Percentiles rank a stretch among this genome's conserved stretches.
Conservation (phyloP, 176 grass and related monocot genomes). For the Oryza rufipogon region DNA sequence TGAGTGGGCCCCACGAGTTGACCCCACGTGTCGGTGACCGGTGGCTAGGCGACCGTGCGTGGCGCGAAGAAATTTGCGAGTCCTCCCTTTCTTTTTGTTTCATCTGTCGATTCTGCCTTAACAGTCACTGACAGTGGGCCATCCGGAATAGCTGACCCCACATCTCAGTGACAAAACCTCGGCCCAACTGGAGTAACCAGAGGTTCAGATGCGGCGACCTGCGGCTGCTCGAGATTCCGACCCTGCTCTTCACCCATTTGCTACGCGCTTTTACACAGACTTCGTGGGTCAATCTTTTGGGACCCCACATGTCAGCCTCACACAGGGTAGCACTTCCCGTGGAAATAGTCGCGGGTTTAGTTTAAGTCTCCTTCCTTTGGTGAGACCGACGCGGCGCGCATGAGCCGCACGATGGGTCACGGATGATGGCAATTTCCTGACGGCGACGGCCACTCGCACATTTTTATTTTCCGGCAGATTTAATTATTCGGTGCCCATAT, state of each 20-base stretch:
- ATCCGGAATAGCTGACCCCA: no score
- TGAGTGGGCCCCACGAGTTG: not conserved
- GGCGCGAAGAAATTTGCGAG: not conserved
- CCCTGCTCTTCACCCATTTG: no score
- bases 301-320: not conserved
- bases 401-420: constrained; percentile 5
- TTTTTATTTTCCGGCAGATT: not conserved
- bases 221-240: not conserved
- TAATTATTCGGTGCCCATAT: not conserved
- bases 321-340: not conserved
- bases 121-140: not conserved
- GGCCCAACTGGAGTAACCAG: not conserved
- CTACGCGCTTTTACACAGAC: no score
- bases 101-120: fast-evolving
- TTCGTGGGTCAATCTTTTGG: fast-evolving
- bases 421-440: not conserved
- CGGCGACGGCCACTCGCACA: not conserved
- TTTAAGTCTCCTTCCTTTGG: not conserved
- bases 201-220: not conserved
- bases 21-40: not conserved
- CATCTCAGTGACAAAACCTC: no score
- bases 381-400: constrained; percentile 33
- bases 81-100: no score
- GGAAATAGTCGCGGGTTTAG: not conserved
- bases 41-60: not conserved